phyloP scores from a whole-genome alignment of 257 asterid species.

The Solanum virginianum region DNA sequence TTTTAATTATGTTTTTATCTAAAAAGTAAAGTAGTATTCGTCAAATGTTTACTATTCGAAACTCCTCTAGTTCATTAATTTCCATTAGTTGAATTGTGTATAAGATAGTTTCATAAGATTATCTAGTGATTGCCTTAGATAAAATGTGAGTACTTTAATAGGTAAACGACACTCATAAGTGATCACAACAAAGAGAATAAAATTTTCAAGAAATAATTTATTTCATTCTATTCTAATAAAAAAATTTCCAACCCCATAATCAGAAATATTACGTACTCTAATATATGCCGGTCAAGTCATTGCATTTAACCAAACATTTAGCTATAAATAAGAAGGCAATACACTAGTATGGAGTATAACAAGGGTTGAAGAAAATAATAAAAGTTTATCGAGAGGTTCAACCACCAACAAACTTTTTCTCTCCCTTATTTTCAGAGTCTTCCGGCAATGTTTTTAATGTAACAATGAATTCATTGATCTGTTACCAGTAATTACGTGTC shows the following conservation, averaged over 20 bases:
- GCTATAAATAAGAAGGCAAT: not conserved
- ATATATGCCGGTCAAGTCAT: not conserved
- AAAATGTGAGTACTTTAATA: not conserved
- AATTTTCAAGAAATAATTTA: not conserved
- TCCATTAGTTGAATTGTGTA: not conserved
- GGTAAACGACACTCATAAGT: not conserved
- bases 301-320: not conserved
- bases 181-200: not conserved
- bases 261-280: not conserved
- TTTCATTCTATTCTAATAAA: not conserved
- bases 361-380: not conserved
- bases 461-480: conserved; percentile 25
- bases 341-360: not conserved
- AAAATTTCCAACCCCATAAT: not conserved
- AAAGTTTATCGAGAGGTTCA: conserved; percentile 4
- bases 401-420: conserved; percentile 21
- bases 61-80: not conserved
- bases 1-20: no score
- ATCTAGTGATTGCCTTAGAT: not conserved
- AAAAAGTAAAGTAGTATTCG: no score
- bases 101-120: not conserved
- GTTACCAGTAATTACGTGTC: conserved; percentile 36
- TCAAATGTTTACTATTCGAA: no score
- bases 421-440: not conserved
- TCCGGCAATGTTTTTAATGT: conserved; percentile 18